These are phyloP conservation scores for Elsinoe fawcettii DNA, from an alignment of 2,329 filamentous ascomycete genomes.

Conservation along the genomic window DNA sequence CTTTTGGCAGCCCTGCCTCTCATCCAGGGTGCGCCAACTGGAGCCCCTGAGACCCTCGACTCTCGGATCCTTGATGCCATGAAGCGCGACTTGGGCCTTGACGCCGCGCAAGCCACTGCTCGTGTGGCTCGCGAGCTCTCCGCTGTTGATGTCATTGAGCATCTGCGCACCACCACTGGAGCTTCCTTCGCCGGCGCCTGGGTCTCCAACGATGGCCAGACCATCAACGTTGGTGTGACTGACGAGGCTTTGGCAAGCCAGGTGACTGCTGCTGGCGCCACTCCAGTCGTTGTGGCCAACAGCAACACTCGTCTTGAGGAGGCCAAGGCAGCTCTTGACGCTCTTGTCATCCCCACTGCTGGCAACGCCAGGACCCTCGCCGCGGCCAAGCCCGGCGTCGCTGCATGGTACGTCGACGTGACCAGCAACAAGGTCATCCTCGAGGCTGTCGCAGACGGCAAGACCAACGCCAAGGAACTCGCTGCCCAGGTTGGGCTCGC, in stretches of 20 bases:
- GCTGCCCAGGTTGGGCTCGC: slow-evolving; percentile 4
- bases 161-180: neutral
- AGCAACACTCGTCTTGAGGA: slow-evolving; percentile 8
- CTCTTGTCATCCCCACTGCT: neutral
- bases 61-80: neutral
- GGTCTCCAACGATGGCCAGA: slow-evolving; percentile 6
- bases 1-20: slow-evolving; percentile 11
- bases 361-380: neutral
- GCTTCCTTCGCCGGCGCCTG: slow-evolving; percentile 9
- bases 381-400: neutral
- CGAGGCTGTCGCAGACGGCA: neutral
- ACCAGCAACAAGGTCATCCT: slow-evolving; percentile 10
- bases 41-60: neutral
- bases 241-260: slow-evolving; percentile 3
- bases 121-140: slow-evolving; percentile 10
- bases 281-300: slow-evolving; percentile 2
- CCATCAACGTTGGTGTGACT: slow-evolving; percentile 9
- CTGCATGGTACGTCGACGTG: slow-evolving; percentile 8
- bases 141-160: slow-evolving; percentile 8
- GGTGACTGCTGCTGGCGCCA: slow-evolving; percentile 8
- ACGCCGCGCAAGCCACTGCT: slow-evolving; percentile 1
- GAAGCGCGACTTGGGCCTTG: slow-evolving; percentile 10
- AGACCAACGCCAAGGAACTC: neutral
- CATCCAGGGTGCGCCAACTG: neutral
- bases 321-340: slow-evolving; percentile 6